Percentiles rank a stretch among this genome's conserved stretches.
Evolutionary conservation across 768 basidiomycete species (phyloP).

Genomic region (Termitomyces sp.): DNA sequence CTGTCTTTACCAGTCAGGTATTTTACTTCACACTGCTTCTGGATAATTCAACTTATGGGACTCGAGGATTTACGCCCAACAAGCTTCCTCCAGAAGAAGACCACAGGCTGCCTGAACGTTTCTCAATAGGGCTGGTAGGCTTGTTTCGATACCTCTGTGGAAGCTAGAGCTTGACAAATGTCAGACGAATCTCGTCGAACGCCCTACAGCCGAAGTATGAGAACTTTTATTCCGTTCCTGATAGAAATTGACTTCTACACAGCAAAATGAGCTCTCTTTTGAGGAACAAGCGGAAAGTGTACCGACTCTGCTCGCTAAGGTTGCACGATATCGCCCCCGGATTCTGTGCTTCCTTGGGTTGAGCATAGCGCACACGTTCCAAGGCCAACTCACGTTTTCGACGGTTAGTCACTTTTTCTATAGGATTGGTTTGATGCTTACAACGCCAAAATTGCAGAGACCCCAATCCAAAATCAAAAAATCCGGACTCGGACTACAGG

Average conservation of each 20-base stretch:
- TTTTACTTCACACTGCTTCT: neutral
- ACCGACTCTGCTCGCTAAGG: slow-evolving; percentile 57
- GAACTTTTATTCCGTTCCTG: neutral
- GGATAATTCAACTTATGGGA: neutral
- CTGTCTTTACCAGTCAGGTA: slow-evolving; percentile 67
- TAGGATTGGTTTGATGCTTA: neutral
- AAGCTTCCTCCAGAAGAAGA: slow-evolving; percentile 60
- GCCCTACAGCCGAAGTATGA: slow-evolving; percentile 55
- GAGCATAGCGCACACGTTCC: slow-evolving; percentile 47
- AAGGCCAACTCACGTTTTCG: slow-evolving; percentile 25
- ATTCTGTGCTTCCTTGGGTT: slow-evolving; percentile 81
- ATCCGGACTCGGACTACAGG: slow-evolving; percentile 38
- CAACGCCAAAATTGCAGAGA: slow-evolving; percentile 8
- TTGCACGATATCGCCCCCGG: slow-evolving; percentile 53
- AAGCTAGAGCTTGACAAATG: neutral
- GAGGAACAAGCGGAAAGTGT: slow-evolving; percentile 55
- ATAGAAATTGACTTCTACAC: neutral
- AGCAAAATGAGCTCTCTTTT: slow-evolving; percentile 56
- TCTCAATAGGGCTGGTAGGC: slow-evolving; percentile 66
- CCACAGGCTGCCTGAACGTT: slow-evolving; percentile 52
- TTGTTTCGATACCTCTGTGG: neutral
- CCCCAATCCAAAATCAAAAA: slow-evolving; percentile 2
- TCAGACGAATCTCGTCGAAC: slow-evolving; percentile 75
- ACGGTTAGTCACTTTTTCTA: slow-evolving; percentile 5
- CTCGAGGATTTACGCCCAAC: slow-evolving; percentile 55